Conservation (phyloP, 2,329 filamentous ascomycete genomes). For the Didymella lethalis region DNA sequence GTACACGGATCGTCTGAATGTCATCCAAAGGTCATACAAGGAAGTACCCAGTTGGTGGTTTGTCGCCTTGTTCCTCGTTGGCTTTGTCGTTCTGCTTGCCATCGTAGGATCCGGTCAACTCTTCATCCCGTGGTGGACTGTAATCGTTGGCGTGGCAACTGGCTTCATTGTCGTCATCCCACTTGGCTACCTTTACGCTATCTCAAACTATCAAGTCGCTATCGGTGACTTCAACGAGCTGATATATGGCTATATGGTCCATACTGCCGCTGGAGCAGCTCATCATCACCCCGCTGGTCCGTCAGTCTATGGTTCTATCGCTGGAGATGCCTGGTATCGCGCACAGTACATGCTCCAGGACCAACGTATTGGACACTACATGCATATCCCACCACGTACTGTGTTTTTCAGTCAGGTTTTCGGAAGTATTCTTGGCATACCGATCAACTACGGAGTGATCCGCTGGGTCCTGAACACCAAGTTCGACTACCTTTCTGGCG, state of each 20-base stretch:
- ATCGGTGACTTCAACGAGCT: conserved; percentile 69
- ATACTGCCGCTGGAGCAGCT: conserved; percentile 52
- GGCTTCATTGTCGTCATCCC: conserved; percentile 65
- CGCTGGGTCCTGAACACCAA: conserved; percentile 67
- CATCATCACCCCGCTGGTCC: conserved; percentile 67
- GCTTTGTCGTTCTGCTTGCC: conserved; percentile 60
- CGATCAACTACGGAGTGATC: conserved; percentile 68
- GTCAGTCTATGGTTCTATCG: conserved; percentile 65
- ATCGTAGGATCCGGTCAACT: conserved; percentile 61
- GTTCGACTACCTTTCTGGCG: conserved; percentile 62
- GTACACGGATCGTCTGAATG: conserved; percentile 66
- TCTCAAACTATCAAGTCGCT: conserved; percentile 63
- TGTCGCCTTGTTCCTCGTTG: conserved; percentile 57
- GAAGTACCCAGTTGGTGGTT: conserved; percentile 70
- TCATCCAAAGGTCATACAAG: conserved; percentile 64
- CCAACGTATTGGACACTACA: conserved; percentile 70
- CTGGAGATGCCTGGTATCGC: conserved; percentile 65
- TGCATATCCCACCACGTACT: conserved; percentile 66
- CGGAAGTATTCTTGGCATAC: conserved; percentile 65
- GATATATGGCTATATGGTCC: conserved; percentile 67
- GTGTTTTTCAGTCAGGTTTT: conserved; percentile 70
- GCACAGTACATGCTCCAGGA: conserved; percentile 64
- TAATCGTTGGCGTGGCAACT: conserved; percentile 64
- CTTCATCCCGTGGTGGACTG: conserved; percentile 68
- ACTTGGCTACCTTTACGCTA: conserved; percentile 66